These are phyloP conservation scores for Mesotaenium endlicherianum DNA, from an alignment of 139 green algal genomes.

Conservation along the genomic window DNA sequence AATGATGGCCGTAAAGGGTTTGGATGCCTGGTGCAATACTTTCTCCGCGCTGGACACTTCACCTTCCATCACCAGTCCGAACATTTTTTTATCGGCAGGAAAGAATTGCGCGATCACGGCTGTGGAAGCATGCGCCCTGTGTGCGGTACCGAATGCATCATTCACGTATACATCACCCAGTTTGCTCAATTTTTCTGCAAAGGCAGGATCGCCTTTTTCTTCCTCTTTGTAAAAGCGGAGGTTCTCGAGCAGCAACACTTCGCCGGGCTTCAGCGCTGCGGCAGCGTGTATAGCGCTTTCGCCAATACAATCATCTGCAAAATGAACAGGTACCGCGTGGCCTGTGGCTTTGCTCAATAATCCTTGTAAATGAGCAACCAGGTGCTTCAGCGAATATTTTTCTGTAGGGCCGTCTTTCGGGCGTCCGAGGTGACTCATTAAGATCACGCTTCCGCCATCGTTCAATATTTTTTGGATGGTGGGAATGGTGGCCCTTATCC, in stretches of 20 bases:
- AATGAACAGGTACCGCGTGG: background rate
- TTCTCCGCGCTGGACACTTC: too few relatives aligned
- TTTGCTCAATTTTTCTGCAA: slow-evolving; percentile 88
- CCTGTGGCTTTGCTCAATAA: background rate
- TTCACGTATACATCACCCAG: slow-evolving; percentile 94
- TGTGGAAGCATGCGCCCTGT: slow-evolving; percentile 95
- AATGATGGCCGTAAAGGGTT: slow-evolving; percentile 60
- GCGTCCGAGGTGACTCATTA: slow-evolving; percentile 82
- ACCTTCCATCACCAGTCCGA: slow-evolving; percentile 84
- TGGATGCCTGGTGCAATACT: slow-evolving; percentile 76
- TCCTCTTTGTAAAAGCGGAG: slow-evolving; percentile 73
- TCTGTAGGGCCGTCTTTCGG: background rate
- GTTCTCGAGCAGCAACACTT: slow-evolving; percentile 46
- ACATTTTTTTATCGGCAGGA: slow-evolving; percentile 64
- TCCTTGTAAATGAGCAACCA: background rate
- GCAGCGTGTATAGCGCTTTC: background rate
- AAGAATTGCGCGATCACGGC: slow-evolving; percentile 86
- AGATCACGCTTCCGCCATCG: slow-evolving; percentile 94
- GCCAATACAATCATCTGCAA: background rate
- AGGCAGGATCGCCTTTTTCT: slow-evolving; percentile 89
- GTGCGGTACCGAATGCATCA: slow-evolving; percentile 96
- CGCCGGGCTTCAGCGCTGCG: background rate
- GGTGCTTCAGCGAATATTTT: background rate
- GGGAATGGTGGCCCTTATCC: slow-evolving; percentile 91
- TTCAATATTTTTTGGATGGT: slow-evolving; percentile 87